Percentiles rank a stretch among this genome's conserved stretches.
phyloP scores from a whole-genome alignment of 1,139 yeast genomes.

The Geotrichum restrictum region DNA sequence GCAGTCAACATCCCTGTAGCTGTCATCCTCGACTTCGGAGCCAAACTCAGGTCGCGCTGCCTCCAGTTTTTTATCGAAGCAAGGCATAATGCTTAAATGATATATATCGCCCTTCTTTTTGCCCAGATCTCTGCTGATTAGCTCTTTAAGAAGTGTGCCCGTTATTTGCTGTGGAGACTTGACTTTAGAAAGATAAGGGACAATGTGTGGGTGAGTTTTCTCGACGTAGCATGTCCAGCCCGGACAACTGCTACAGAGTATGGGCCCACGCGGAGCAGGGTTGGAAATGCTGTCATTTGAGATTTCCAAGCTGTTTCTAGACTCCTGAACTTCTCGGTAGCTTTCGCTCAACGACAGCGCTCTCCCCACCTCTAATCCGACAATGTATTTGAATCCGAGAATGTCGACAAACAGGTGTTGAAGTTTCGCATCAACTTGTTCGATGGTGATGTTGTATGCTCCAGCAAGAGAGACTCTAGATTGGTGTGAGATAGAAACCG shows the following conservation, averaged over 20 bases:
- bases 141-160: slow-evolving; percentile 66
- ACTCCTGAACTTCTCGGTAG: slow-evolving; percentile 45
- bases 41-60: slow-evolving; percentile 76
- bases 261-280: slow-evolving; percentile 38
- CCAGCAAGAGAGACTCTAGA: slow-evolving; percentile 76
- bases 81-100: slow-evolving; percentile 89
- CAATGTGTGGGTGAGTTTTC: slow-evolving; percentile 83
- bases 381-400: slow-evolving; percentile 69
- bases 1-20: slow-evolving; percentile 73
- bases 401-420: slow-evolving; percentile 53
- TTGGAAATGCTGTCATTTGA: slow-evolving; percentile 5
- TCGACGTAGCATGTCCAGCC: slow-evolving; percentile 97
- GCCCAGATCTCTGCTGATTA: slow-evolving; percentile 43
- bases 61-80: slow-evolving; percentile 93
- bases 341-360: slow-evolving; percentile 63
- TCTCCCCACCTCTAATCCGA: slow-evolving; percentile 83
- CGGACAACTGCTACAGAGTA: slow-evolving; percentile 74
- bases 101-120: slow-evolving; percentile 47
- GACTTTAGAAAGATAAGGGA: slow-evolving; percentile 54
- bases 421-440: slow-evolving; percentile 58
- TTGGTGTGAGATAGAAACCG: slow-evolving; percentile 82
- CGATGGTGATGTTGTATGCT: slow-evolving; percentile 55
- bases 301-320: slow-evolving; percentile 32
- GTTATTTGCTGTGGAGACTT: slow-evolving; percentile 94
- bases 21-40: slow-evolving; percentile 35